Conservation (phyloP, 176 grass and related monocot species). For the Rhynchospora breviuscula region DNA sequence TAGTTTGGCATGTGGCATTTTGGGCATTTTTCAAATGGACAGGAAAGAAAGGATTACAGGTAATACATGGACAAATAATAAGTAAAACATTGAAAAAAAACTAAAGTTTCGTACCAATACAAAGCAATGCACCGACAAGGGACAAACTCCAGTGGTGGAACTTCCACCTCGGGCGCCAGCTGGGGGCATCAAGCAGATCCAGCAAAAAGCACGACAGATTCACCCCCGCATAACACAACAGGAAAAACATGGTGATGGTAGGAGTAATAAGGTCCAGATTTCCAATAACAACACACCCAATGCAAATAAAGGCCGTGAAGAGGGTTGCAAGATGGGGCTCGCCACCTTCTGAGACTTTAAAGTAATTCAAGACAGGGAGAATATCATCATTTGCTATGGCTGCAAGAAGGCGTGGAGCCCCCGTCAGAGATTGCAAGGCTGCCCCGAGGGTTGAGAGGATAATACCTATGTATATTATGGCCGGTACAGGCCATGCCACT, state of each 20-base stretch:
- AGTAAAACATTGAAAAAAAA: constrained; percentile 17
- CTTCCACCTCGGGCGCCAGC: constrained; percentile 97
- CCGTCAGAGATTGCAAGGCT: constrained; percentile 90
- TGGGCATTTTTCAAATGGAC: not conserved
- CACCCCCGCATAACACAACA: constrained; percentile 90
- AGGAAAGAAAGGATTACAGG: not conserved
- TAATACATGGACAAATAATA: not conserved
- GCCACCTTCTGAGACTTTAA: constrained; percentile 83
- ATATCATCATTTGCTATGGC: constrained; percentile 98
- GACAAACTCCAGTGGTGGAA: constrained; percentile 99
- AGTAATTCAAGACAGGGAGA: constrained; percentile 89
- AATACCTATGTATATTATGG: constrained; percentile 92
- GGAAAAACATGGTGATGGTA: constrained; percentile 98
- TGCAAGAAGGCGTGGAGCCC: constrained; percentile 85
- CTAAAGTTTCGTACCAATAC: constrained; percentile 58
- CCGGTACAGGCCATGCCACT: constrained; percentile 87
- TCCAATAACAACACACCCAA: constrained; percentile 84
- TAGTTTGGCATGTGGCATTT: not conserved
- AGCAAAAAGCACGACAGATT: constrained; percentile 95
- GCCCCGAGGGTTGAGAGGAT: constrained; percentile 97
- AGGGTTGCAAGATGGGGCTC: constrained; percentile 81
- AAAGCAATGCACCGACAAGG: constrained; percentile 84
- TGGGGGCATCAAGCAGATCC: constrained; percentile 97
- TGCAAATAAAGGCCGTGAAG: constrained; percentile 89
- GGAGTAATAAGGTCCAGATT: constrained; percentile 97